Conservation (phyloP, 331 rosid genomes). For the Cydonia oblonga region DNA sequence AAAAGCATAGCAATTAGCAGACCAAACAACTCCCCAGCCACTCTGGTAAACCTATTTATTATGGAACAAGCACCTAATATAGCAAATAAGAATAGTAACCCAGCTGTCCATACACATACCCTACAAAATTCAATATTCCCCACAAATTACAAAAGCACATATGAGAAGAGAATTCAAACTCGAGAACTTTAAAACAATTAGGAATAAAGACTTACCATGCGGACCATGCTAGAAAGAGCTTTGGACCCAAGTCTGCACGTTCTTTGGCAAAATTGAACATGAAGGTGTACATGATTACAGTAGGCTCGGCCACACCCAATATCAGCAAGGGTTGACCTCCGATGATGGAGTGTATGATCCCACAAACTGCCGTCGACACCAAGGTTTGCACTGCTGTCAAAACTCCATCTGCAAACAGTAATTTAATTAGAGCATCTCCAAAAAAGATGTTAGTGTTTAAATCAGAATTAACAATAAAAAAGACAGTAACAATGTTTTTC, state of each 20-base stretch:
- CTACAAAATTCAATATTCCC: constrained; percentile 28
- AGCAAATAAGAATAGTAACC: constrained; percentile 61
- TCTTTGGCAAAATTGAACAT: constrained; percentile 90
- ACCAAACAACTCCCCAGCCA: constrained; percentile 94
- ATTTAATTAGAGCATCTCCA: not conserved
- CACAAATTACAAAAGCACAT: not conserved
- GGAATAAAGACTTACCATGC: constrained; percentile 50
- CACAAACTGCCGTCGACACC: constrained; percentile 82
- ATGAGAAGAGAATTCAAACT: not conserved
- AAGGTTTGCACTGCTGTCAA: constrained; percentile 94
- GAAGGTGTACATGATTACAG: constrained; percentile 96
- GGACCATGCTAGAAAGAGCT: constrained; percentile 83
- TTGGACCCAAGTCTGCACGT: constrained; percentile 61
- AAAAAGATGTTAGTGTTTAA: no score
- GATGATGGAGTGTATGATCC: constrained; percentile 78
- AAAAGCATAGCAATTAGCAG: constrained; percentile 94
- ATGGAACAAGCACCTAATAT: constrained; percentile 94
- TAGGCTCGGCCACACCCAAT: constrained; percentile 97
- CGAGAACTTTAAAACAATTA: not conserved
- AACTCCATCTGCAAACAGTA: constrained; percentile 55
- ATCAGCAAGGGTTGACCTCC: constrained; percentile 96
- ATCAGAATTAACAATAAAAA: no score
- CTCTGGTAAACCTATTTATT: constrained; percentile 84
- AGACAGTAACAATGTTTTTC: not conserved
- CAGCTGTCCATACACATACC: constrained; percentile 96